Percentiles rank a stretch among this genome's conserved stretches.
These are phyloP conservation scores for Scytalidium sp. DNA, from an alignment of 2,329 filamentous ascomycete species.

Conservation along the genomic window DNA sequence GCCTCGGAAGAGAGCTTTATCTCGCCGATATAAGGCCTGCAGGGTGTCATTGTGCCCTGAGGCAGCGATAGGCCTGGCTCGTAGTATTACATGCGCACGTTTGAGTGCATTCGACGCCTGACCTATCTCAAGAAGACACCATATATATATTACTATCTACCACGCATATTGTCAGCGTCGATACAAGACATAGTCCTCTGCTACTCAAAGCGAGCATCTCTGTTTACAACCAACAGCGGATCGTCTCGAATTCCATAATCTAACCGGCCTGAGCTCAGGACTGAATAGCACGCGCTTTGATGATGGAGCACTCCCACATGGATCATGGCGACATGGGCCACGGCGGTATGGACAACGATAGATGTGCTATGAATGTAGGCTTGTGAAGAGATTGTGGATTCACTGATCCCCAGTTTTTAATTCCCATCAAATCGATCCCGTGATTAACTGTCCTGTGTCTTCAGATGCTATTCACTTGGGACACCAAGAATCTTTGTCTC, in stretches of 20 bases:
- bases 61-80: background rate
- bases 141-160: background rate
- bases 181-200: background rate
- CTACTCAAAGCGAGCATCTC: background rate
- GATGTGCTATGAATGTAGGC: conserved; percentile 92
- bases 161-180: background rate
- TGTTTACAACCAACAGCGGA: background rate
- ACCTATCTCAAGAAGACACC: background rate
- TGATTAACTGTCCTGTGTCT: background rate
- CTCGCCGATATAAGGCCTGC: background rate
- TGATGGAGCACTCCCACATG: conserved; percentile 45
- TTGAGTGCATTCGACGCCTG: conserved; percentile 7
- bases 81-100: conserved; percentile 3
- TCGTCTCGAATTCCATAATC: too few relatives aligned
- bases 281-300: conserved; percentile 19
- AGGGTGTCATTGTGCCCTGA: too few relatives aligned
- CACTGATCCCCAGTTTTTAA: background rate
- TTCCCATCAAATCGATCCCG: too few relatives aligned
- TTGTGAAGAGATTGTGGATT: too few relatives aligned
- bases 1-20: background rate
- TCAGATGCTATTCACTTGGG: conserved; percentile 98
- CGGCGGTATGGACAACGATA: conserved; percentile 52
- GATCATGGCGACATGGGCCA: conserved; percentile 57
- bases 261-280: too few relatives aligned
- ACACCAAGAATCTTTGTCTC: conserved; percentile 90